A percentile compares a stretch with the other conserved stretches of the same genome.
phyloP scores from a whole-genome alignment of 257 asterid species.

The Solanum ossicruentum region DNA sequence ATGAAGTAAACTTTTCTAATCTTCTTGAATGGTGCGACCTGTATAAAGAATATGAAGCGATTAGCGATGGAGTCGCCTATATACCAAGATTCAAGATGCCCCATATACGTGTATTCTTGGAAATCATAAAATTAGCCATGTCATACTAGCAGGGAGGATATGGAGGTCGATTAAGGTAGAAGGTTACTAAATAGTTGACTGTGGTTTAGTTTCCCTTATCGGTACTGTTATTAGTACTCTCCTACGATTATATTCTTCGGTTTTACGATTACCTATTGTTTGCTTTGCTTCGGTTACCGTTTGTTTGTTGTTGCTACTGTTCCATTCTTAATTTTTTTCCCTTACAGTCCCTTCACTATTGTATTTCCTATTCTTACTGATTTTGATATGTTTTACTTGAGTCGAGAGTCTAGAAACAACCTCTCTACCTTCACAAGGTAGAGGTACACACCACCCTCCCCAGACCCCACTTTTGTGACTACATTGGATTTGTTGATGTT shows the following conservation, averaged over 20 bases:
- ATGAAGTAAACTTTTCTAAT: slow-evolving; percentile 52
- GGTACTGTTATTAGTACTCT: neutral
- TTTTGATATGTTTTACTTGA: too few relatives aligned
- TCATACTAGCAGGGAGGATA: neutral
- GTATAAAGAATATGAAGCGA: neutral
- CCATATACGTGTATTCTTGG: neutral
- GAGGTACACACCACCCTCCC: neutral
- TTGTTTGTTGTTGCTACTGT: too few relatives aligned
- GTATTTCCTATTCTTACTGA: too few relatives aligned
- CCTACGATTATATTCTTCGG: neutral
- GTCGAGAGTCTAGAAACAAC: neutral
- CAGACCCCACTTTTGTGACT: neutral
- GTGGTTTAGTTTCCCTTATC: neutral
- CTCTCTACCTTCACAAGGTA: neutral
- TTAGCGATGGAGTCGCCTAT: neutral
- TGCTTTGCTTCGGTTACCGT: too few relatives aligned
- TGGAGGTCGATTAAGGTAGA: neutral
- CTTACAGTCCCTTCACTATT: too few relatives aligned
- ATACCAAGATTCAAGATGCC: neutral
- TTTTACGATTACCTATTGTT: too few relatives aligned
- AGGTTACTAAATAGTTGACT: neutral
- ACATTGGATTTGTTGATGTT: neutral
- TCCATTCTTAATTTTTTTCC: too few relatives aligned
- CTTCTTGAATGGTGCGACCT: slow-evolving; percentile 87
- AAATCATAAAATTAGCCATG: neutral